Conservation (phyloP, 345 rosid genomes). For the Clausena lansium region DNA sequence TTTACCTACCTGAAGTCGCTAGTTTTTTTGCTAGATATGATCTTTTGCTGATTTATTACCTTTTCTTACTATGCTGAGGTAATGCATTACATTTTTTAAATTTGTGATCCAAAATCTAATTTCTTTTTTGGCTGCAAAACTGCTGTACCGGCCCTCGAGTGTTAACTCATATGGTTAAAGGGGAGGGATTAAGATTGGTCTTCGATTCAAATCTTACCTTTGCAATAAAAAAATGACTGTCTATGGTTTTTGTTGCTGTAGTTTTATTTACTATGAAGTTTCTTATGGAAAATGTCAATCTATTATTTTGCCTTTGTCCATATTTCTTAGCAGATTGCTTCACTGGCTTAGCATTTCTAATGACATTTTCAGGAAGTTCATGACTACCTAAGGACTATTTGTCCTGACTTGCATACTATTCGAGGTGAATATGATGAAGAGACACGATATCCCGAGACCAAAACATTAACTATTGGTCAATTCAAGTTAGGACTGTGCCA, state of each 20-base stretch:
- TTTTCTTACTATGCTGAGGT: background rate
- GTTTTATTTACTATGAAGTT: background rate
- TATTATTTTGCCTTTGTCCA: background rate
- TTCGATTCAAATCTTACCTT: background rate
- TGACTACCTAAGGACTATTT: conserved; percentile 86
- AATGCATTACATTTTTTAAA: background rate
- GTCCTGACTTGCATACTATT: conserved; percentile 84
- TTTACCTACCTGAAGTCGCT: background rate
- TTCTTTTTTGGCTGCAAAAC: background rate
- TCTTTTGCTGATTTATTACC: background rate
- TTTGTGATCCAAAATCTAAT: background rate
- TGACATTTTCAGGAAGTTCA: conserved; percentile 69
- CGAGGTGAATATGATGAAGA: conserved; percentile 93
- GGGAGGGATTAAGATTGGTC: background rate
- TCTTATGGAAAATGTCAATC: background rate
- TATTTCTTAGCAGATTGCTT: background rate
- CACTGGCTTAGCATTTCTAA: conserved; percentile 11
- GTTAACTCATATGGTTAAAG: background rate
- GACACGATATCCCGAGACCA: conserved; percentile 75
- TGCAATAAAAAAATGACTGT: background rate
- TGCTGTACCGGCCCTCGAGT: background rate
- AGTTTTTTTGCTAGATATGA: background rate
- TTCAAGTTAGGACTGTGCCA: conserved; percentile 93
- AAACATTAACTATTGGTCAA: conserved; percentile 86
- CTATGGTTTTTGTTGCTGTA: background rate